Base-by-base conservation (phyloP, 306 rosid genomes). In the Coriaria nepalensis region DNA sequence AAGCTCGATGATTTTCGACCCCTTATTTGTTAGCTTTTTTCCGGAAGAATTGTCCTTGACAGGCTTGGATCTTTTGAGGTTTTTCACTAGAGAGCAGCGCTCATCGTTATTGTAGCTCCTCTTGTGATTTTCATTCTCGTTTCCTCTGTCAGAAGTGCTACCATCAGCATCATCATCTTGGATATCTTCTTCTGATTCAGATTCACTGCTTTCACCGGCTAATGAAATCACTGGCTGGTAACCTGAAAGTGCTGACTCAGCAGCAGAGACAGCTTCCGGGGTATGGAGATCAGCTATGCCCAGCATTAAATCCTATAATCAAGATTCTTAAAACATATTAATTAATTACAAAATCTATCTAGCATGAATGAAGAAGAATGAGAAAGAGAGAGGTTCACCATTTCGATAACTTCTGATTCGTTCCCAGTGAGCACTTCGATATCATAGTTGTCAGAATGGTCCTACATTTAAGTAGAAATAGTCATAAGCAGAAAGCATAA, bases 181-280 rank as follows among this genome's bases (percentile, higher is more conserved):
- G 47, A 61, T 47, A 6, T 65, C 40, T 40, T 68, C 79, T 8
- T 78, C 83, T 14, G 81, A 81, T 34, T 74, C 84, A 6, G 63
- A 58, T 55, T 50, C 79, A 13, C 77, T 68, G 40, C 50, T 66
- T 54, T 69, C 70, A 59, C 48, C 55, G 32, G 62, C 57, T 69
- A 77, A 61, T 11, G 78, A 64, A 57, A 79, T 71, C 57, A 60
- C 73, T 0, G 74, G 74, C 66, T 67, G 90, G 56, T n/a, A 47
- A 58, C 77, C 69, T 11, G 81, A 60, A 57, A 81, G 60, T 6
- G 84, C 90, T 46, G 83, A 73, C 55, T 88, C 93, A 13, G 97
- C 95, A 37, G 93, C 97, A 54, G 87, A 84, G 64, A 84, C 90
- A 32, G 95, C 97, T 66, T 78, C 95, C 0, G 86, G 82, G 12